Conservation (phyloP, 192 early-diverging fungal genomes). For the Mortierella alpina region DNA sequence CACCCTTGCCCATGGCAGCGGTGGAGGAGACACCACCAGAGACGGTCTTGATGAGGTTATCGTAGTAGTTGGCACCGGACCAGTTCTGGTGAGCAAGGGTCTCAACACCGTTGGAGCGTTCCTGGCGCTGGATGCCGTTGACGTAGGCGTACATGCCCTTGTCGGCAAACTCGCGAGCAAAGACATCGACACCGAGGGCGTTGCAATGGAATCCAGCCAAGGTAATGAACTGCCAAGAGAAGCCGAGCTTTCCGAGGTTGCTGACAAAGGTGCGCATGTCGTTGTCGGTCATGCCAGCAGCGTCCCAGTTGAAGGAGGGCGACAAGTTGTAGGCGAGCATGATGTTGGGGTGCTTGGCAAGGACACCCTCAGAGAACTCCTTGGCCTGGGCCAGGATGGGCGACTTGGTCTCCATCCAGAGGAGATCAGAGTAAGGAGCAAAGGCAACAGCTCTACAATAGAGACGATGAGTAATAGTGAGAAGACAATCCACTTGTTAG, state of each 20-base stretch:
- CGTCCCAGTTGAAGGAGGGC: conserved; percentile 99
- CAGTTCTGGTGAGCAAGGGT: conserved; percentile 94
- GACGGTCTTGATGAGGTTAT: conserved; percentile 92
- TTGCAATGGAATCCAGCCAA: conserved; percentile 95
- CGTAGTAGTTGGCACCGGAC: conserved; percentile 93
- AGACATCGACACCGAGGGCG: conserved; percentile 81
- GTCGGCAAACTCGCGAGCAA: conserved; percentile 88
- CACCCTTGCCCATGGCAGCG: conserved; percentile 94
- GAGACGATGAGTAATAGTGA: neutral
- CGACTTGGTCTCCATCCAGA: conserved; percentile 99
- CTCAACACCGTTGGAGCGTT: conserved; percentile 90
- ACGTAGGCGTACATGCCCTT: conserved; percentile 97
- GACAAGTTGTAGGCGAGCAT: conserved; percentile 97
- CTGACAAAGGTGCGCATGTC: conserved; percentile 88
- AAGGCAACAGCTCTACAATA: conserved; percentile 67
- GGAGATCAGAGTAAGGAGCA: conserved; percentile 88
- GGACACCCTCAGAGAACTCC: conserved; percentile 90
- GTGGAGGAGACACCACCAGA: conserved; percentile 93
- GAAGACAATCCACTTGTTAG: no score
- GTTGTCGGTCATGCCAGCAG: conserved; percentile 91
- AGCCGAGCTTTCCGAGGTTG: conserved; percentile 90
- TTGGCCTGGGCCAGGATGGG: conserved; percentile 93
- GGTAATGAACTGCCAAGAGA: conserved; percentile 98
- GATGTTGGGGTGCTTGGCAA: conserved; percentile 78
- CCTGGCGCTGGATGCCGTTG: conserved; percentile 90